Conservation (phyloP, 371 early-diverging fungal species). For the Mycotypha africana region DNA sequence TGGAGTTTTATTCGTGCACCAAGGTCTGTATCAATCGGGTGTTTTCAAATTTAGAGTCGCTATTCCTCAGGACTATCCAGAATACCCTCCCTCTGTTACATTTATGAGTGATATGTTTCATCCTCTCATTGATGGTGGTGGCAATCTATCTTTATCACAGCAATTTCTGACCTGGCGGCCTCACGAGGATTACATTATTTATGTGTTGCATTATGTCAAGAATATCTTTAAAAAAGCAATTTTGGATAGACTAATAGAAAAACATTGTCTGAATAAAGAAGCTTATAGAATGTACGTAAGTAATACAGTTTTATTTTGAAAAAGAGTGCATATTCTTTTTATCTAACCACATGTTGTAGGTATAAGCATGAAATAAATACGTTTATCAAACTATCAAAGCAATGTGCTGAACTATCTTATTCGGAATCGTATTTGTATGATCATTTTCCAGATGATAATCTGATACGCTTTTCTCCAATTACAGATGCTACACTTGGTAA, state of each 20-base stretch:
- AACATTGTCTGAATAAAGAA: conserved; percentile 68
- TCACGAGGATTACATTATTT: conserved; percentile 76
- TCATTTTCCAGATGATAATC: conserved; percentile 53
- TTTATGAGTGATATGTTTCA: conserved; percentile 94
- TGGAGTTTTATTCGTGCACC: conserved; percentile 82
- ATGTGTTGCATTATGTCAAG: conserved; percentile 82
- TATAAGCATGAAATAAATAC: conserved; percentile 58
- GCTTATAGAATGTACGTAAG: conserved; percentile 64
- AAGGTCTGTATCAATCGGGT: conserved; percentile 88
- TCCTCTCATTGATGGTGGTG: conserved; percentile 80
- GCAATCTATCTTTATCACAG: conserved; percentile 64
- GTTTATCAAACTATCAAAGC: conserved; percentile 72
- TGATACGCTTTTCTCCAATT: conserved; percentile 53
- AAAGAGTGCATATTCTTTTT: too few species aligned
- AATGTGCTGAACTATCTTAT: conserved; percentile 75
- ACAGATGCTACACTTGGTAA: conserved; percentile 51
- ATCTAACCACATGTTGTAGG: conserved; percentile 15
- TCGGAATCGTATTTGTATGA: conserved; percentile 70
- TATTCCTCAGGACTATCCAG: conserved; percentile 88
- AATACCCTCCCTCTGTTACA: conserved; percentile 77
- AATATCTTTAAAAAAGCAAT: conserved; percentile 77
- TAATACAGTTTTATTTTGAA: background rate
- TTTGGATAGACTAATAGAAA: conserved; percentile 63
- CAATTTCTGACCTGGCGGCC: conserved; percentile 83
- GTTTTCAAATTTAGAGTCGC: conserved; percentile 90